phyloP scores from a whole-genome alignment of 768 basidiomycete species.

The Suillus ampliporus region DNA sequence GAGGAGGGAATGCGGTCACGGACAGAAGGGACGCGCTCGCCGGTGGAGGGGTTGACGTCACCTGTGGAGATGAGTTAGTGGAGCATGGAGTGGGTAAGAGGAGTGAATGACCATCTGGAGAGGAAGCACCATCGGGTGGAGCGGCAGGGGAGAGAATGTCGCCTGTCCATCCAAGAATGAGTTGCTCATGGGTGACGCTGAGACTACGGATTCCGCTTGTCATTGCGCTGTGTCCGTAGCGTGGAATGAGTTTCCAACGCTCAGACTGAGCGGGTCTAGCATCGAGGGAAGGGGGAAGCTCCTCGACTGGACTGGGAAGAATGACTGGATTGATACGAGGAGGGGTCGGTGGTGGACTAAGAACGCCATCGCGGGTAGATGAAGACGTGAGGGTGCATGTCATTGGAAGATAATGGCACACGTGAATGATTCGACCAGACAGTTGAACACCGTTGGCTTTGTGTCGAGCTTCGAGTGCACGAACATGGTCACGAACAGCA shows the following conservation, averaged over 20 bases:
- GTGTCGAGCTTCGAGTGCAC: constrained; percentile 74
- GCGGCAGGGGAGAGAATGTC: constrained; percentile 62
- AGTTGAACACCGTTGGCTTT: constrained; percentile 71
- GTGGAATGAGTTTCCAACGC: constrained; percentile 76
- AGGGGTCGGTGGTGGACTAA: constrained; percentile 81
- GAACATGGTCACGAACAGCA: constrained; percentile 76
- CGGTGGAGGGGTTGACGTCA: constrained; percentile 7
- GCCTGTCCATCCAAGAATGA: constrained; percentile 94
- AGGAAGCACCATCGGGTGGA: constrained; percentile 35
- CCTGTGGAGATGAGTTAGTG: constrained; percentile 14
- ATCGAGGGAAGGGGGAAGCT: constrained; percentile 18
- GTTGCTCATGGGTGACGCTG: constrained; percentile 82
- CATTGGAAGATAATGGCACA: constrained; percentile 90
- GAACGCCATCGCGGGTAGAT: constrained; percentile 49
- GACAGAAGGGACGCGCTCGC: constrained; percentile 15
- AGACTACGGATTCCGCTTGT: constrained; percentile 91
- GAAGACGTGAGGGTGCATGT: constrained; percentile 58
- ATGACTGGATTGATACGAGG: constrained; percentile 62
- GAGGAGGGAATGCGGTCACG: constrained; percentile 52
- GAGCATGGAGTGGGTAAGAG: constrained; percentile 11
- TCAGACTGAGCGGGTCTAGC: constrained; percentile 16
- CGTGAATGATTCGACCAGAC: constrained; percentile 89
- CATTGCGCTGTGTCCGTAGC: constrained; percentile 95
- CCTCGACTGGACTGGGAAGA: constrained; percentile 38
- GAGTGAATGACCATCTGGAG: constrained; percentile 27